Base-by-base conservation (phyloP, 768 basidiomycete species). In the Boletus rufocinnamomeus region DNA sequence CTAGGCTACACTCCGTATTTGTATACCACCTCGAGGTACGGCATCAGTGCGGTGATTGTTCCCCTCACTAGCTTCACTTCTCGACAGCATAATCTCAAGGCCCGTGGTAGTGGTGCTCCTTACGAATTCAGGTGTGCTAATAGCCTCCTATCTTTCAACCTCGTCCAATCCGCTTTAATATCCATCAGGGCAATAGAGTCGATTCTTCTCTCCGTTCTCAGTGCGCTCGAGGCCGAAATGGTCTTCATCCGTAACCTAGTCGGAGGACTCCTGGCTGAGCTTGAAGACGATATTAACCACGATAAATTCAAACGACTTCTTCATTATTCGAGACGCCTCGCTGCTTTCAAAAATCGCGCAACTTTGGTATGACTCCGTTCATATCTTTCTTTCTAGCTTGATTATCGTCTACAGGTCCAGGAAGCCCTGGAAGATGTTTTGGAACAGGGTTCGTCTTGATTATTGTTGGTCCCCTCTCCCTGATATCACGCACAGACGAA, bases 161-260 rank as follows among this genome's bases (percentile, higher is more conserved):
- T 56, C 46, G 30, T 34, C 50, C 54, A 50, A 59, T 21, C 30
- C 10, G 37, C 34, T 52, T 67, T 68, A 54, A 67, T 59, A 53
- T 65, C 58, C 27, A 56, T n/a, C 69, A 95, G 95, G 54, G 96
- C 96, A 3, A 80, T 98, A 40, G 96, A 98, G 66, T 95, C 95
- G 1, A 87, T 97, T 57, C 79, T 98, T 44, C 83, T 96, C 43
- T 96, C 94, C 41, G 93, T 96, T 11, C 76, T 95, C 56, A 91
- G 90, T 63, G 95, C 96, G 6, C 79, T 98, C 25, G 96, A 98
- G 76, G 93, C 94, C 34, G 96, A 98, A 76, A 91, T 98, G 90
- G 89, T 89, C 16, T 95, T 95, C 69, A 92, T 94, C 52, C 86
- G 95, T 35, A 89, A 90, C 61, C 85, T 97, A 38, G 91, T 98